Evolutionary conservation across 1,139 yeast genomes (phyloP).

Genomic region (Kodamaea plutei): DNA sequence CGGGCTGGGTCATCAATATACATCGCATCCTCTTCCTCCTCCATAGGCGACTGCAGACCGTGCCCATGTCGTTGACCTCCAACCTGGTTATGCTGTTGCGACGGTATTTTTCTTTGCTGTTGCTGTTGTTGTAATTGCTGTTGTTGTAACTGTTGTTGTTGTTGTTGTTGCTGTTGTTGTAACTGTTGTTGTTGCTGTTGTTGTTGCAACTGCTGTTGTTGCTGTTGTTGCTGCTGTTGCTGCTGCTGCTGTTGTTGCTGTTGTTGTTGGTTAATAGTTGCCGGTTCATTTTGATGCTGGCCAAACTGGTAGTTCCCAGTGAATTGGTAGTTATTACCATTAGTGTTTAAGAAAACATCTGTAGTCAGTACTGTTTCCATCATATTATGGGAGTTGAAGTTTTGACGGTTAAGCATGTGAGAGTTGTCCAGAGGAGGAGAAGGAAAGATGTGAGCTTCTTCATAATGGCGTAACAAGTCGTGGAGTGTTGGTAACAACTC

Average conservation of each 20-base stretch:
- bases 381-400: conserved; percentile 43
- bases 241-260: conserved; percentile 18
- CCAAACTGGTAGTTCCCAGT: conserved; percentile 11
- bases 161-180: conserved; percentile 15
- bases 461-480: conserved; percentile 89
- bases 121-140: conserved; percentile 13
- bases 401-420: conserved; percentile 30
- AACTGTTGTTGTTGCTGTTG: conserved; percentile 11
- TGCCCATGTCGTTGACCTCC: conserved; percentile 10
- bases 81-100: conserved; percentile 7
- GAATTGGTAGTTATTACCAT: conserved; percentile 10
- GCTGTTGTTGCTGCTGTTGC: conserved; percentile 15
- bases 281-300: conserved; percentile 3
- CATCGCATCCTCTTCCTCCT: conserved; percentile 46
- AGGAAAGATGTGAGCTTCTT: conserved; percentile 89
- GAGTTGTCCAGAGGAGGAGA: conserved; percentile 50
- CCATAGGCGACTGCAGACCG: conserved; percentile 26
- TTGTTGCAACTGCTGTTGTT: conserved; percentile 6
- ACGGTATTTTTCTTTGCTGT: conserved; percentile 11
- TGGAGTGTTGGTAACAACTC: conserved; percentile 87
- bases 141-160: conserved; percentile 15
- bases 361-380: conserved; percentile 82
- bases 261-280: conserved; percentile 8
- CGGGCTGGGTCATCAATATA: conserved; percentile 92
- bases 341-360: conserved; percentile 68